Conservation (phyloP, 225 moss, liverwort and hornwort species). For the Bryoerythrophyllum caledonicum region DNA sequence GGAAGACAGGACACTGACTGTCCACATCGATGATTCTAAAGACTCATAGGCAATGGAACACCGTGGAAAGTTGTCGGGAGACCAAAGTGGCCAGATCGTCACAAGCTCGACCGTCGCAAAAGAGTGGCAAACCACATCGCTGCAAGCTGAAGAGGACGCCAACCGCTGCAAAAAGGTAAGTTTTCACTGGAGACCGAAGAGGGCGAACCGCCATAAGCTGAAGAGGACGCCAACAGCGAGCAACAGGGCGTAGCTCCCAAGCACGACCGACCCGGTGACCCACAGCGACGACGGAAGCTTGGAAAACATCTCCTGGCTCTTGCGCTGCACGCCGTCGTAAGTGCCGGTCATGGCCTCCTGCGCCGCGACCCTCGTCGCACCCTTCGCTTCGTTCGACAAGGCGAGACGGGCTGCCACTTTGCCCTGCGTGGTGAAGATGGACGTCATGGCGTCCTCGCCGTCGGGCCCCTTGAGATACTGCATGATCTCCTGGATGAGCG, state of each 20-base stretch:
- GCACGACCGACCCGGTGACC: neutral
- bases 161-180: neutral
- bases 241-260: conserved; percentile 17
- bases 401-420: conserved; percentile 35
- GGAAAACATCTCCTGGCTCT: neutral
- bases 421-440: conserved; percentile 20
- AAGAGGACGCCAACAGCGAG: conserved; percentile 29
- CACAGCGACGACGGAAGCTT: neutral
- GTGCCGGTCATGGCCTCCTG: conserved; percentile 33
- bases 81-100: conserved; percentile 42
- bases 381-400: neutral
- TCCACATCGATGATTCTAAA: neutral
- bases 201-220: conserved; percentile 45
- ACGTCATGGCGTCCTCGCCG: conserved; percentile 24
- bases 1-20: neutral
- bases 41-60: neutral
- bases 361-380: conserved; percentile 18
- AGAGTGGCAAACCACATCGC: neutral
- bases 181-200: conserved; percentile 37
- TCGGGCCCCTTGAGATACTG: conserved; percentile 39
- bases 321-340: conserved; percentile 19
- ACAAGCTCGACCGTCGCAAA: conserved; percentile 27
- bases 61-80: conserved; percentile 8
- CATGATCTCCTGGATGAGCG: conserved; percentile 34
- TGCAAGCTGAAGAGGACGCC: conserved; percentile 32